Base-by-base conservation (phyloP, 2,329 filamentous ascomycete genomes). In the Trichoderma afroharzianum region DNA sequence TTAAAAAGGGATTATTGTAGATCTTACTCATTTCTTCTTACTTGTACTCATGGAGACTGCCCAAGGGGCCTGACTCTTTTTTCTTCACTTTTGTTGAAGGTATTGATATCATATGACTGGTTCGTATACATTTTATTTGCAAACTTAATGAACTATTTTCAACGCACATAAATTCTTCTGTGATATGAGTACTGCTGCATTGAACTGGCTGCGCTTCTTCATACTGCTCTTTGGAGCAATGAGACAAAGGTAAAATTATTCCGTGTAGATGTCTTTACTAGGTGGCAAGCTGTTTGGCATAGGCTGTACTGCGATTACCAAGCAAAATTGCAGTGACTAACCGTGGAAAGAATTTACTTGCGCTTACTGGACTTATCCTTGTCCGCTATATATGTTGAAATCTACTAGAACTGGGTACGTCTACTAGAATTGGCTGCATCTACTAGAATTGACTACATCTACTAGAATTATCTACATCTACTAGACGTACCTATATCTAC, bases 111-210 rank as follows among this genome's bases (percentile, higher is more conserved):
- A 81, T 82, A 84, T 84, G 83, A 84, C 85, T 86, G 85, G 85
- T 79, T 86, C 83, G 84, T 85, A 85, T 85, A 80, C 80, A 80
- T 82, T 80, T 78, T 82, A 80, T 79, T 80, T 82, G 81, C 77
- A 72, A 30, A 74, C 73, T 53, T 71, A 71, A 71, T 71, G 68
- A 71, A 53, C 21, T 53, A 53, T 53, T 53, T 24, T 53, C 47
- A 24, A 53, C 21, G 47, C 47, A 24, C 21, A 2, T 53, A 11
- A 50, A 18, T 21, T n/a, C n/a, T 12, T 24, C 47, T 53, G 47
- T 53, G 21, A 53, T 24, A 14, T 50, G 43, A 50, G 4, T 50
- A 21, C 39, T 47, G 1, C 4, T 47, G 18, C 2, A 47, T 21
- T 47, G 43, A 3, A 21, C 8, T 47, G 18, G 8, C 43, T 50